phyloP scores from a whole-genome alignment of 176 grass and related monocot species.

The Hyparrhenia diplandra region DNA sequence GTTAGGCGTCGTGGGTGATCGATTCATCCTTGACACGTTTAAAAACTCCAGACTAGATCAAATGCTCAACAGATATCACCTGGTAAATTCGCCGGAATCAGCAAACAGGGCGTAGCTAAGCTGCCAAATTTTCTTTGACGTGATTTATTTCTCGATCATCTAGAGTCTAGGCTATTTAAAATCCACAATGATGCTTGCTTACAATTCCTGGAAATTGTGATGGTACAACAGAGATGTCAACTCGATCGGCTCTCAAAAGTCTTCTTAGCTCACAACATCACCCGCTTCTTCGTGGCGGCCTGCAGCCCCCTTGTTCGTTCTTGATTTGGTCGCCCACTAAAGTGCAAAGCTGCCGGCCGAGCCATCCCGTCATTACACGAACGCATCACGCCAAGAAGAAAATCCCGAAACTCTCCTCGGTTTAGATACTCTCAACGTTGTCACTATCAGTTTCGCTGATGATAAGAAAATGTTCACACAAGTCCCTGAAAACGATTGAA shows the following conservation, averaged over 20 bases:
- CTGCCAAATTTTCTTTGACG: no score
- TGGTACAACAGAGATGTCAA: not conserved
- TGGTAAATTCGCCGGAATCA: no score
- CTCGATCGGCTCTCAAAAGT: conserved; percentile 4
- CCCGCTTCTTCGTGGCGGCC: not conserved
- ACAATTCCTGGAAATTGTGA: no score
- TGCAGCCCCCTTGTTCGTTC: not conserved
- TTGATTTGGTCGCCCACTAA: conserved; percentile 48
- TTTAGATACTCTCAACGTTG: not conserved
- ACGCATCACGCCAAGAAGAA: not conserved
- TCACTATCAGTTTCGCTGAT: not conserved
- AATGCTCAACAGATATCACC: no score
- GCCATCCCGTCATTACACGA: not conserved
- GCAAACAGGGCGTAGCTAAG: no score
- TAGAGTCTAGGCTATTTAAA: no score
- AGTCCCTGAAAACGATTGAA: not conserved
- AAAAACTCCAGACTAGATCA: no score
- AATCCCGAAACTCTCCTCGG: not conserved
- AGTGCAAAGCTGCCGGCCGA: not conserved
- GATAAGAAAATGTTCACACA: not conserved
- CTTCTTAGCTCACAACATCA: not conserved
- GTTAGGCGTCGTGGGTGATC: no score
- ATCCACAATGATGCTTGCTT: no score
- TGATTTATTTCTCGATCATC: no score
- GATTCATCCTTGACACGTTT: not conserved